Conservation (phyloP, 768 basidiomycete species). For the Megacollybia marginata region DNA sequence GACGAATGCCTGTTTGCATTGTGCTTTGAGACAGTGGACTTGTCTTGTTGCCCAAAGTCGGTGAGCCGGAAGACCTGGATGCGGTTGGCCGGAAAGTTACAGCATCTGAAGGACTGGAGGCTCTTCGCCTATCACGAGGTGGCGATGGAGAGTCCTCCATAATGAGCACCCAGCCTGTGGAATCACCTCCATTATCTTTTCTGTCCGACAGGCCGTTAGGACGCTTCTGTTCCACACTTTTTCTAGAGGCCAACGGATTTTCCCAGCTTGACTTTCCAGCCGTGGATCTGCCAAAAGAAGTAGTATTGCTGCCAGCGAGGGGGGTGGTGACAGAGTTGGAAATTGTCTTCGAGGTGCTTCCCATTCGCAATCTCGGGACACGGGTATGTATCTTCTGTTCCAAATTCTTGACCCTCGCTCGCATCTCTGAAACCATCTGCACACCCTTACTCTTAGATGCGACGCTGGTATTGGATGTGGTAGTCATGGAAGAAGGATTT, state of each 20-base stretch:
- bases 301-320: constrained; percentile 27
- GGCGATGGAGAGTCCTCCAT: constrained; percentile 84
- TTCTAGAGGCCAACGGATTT: constrained; percentile 26
- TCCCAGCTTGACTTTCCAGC: constrained; percentile 39
- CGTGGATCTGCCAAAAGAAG: constrained; percentile 31
- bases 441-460: constrained; percentile 73
- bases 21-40: constrained; percentile 36
- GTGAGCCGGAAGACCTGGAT: constrained; percentile 38
- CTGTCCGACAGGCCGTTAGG: constrained; percentile 37
- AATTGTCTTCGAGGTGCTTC: constrained; percentile 53
- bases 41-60: constrained; percentile 31
- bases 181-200: constrained; percentile 47
- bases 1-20: constrained; percentile 39
- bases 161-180: constrained; percentile 81
- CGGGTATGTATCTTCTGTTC: constrained; percentile 86
- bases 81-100: constrained; percentile 42
- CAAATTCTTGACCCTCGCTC: constrained; percentile 72
- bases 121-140: constrained; percentile 47
- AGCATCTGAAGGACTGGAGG: constrained; percentile 57
- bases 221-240: constrained; percentile 36
- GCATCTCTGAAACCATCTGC: constrained; percentile 91
- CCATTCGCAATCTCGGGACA: constrained; percentile 78
- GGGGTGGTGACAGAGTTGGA: constrained; percentile 28
- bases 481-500: constrained; percentile 30
- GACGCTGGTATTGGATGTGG: constrained; percentile 35